Conservation (phyloP, 202 grass and related monocot genomes). For the Setaria italica region DNA sequence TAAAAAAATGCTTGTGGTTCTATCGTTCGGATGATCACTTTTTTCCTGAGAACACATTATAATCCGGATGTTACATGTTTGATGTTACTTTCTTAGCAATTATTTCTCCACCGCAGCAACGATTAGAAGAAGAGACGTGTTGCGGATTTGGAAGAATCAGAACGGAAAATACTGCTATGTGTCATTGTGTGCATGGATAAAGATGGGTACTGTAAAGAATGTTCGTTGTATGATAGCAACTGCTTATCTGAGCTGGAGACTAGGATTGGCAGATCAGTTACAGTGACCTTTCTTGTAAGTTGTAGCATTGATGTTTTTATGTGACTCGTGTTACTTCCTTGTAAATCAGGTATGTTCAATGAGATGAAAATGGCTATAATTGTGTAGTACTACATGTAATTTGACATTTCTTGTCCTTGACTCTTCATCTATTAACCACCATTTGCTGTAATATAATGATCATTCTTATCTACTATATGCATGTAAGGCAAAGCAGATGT, state of each 20-base stretch:
- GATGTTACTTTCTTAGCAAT: conserved; percentile 38
- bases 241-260: conserved; percentile 11
- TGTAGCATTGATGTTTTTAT: not conserved
- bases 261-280: not conserved
- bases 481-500: not conserved
- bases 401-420: not conserved
- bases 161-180: conserved; percentile 20
- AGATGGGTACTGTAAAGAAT: conserved; percentile 45
- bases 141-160: conserved; percentile 28
- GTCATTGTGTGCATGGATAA: conserved; percentile 49
- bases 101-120: conserved; percentile 16
- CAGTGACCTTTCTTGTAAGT: not conserved
- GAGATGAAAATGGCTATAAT: not conserved
- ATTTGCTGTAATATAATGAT: not conserved
- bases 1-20: not conserved
- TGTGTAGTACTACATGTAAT: not conserved
- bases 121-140: not conserved
- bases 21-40: conserved; percentile 26
- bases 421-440: not conserved
- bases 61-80: conserved; percentile 31
- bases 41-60: not conserved
- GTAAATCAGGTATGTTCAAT: not conserved
- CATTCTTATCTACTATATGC: not conserved
- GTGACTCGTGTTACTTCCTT: not conserved
- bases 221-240: conserved; percentile 9